Base-by-base conservation (phyloP, 345 rosid species). In the Raphanus sativus region DNA sequence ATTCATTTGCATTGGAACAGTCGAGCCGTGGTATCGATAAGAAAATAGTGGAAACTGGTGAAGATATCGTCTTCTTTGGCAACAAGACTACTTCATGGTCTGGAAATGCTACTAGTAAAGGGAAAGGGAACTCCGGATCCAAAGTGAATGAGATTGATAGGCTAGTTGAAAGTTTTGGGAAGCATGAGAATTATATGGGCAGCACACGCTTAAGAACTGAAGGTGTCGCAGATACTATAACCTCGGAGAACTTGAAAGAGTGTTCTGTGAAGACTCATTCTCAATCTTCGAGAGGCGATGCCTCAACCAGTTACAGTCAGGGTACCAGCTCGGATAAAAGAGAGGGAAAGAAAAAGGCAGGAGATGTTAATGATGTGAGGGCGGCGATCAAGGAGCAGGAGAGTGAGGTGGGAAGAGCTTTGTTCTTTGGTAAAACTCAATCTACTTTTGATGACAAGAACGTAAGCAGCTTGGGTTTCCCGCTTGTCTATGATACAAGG, bases 361-460 rank as follows among this genome's bases (percentile, higher is more conserved):
- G 10, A 34, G 40, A 86, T 32, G 55, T 36, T 7, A 70, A 12
- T 82, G 91, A 89, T 80, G 80, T 76, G 55, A 83, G 93, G 80
- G 81, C 70, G 48, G 86, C 85, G n/a, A 87, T 89, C 74, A 96
- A 91, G 69, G 89, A 91, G 79, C 97, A 93, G 84, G 95, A 88
- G 81, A 94, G 94, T 66, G 98, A 96, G 71, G 91, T 89, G 79
- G 98, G 96, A 80, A 88, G 92, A 79, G 90, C 95, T 69, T 85
- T 89, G 67, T 87, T 80, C 80, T 81, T 84, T 81, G 91, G 90
- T 62, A 93, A 91, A 74, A 78, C 87, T 66, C 81, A 78, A 13
- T 89, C 84, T 60, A 83, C 60, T 69, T 76, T 82, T 62, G 96
- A 87, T 34, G 87, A 81, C 71, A 91, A 82, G 77, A 83, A 62